Conservation (phyloP, 306 rosid genomes). For the Citrullus amarus region DNA sequence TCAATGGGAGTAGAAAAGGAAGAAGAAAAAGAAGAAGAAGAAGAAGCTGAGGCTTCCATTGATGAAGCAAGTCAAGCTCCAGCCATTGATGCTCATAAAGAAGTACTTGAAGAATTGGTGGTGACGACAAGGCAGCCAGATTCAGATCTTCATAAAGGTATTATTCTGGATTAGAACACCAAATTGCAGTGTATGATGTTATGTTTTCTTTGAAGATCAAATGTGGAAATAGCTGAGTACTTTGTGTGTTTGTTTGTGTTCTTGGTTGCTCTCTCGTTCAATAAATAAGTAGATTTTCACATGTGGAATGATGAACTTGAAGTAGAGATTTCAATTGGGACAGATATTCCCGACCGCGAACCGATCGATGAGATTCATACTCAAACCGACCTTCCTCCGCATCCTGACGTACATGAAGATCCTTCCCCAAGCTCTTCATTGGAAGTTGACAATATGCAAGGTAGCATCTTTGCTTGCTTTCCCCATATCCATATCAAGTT, state of each 20-base stretch:
- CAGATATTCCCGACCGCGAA: constrained; percentile 83
- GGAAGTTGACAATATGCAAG: constrained; percentile 23
- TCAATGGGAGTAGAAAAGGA: background rate
- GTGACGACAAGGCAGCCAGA: constrained; percentile 20
- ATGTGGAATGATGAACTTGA: constrained; percentile 45
- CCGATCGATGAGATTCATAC: constrained; percentile 44
- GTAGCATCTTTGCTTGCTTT: constrained; percentile 21
- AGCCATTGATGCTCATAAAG: constrained; percentile 15
- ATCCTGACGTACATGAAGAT: constrained; percentile 27
- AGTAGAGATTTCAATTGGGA: constrained; percentile 69
- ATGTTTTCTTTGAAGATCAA: background rate
- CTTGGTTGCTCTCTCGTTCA: background rate
- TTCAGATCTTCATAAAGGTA: constrained; percentile 46
- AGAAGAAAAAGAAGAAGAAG: background rate
- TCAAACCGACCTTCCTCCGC: constrained; percentile 19
- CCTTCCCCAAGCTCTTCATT: constrained; percentile 40
- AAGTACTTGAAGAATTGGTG: constrained; percentile 11
- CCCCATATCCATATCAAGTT: background rate
- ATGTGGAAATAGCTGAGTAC: background rate
- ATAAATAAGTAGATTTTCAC: constrained; percentile 30
- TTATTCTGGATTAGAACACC: background rate
- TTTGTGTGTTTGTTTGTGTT: background rate
- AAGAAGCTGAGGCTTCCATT: constrained; percentile 13
- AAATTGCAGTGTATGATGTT: background rate
- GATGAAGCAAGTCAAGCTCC: constrained; percentile 25